Evolutionary conservation across 176 grass and related monocot genomes (phyloP), one percentile per base, ranked within the genome.

Genomic region (Musa acuminata): DNA sequence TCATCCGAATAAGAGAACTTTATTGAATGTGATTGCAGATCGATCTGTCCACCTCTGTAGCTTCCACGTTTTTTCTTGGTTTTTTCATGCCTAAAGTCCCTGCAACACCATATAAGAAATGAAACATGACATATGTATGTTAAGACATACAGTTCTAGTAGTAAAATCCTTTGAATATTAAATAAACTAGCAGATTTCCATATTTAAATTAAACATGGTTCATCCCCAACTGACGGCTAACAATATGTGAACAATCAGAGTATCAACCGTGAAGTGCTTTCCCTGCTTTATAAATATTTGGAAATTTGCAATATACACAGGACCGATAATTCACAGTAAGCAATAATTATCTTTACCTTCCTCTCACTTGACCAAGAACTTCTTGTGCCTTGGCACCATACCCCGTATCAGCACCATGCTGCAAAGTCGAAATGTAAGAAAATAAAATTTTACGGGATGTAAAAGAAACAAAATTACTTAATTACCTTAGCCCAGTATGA

Each of bases 51-150:
- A 11, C 94, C 94, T 70, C 80, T 85, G 64, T 93, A 99, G 43
- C 69, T 81, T 57, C 95, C 95, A 2, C 90, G 85, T 83, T 99
- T 99, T 80, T 99, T 99, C 76, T 94, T 99, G 49, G 90, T 99
- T 78, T 99, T 99, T 87, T 99, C 95, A 51, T 94, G 95, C 58
- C 95, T 87, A 71, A 99, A 99, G n/a, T 86, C 88, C 86, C 95
- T 99, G 84, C 50, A 79, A 57, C 29, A 82, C 4, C 35, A 43
- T 43, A n/a, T 62, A 49, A 49, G n/a, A 62, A 63, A 64, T 50
- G 22, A 3, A 59, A 76, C n/a, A 49, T 20, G 4, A 20, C 21
- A 12, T 29, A 29, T 43, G 3, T 43, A 5, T 43, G 35, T 43
- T 43, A 43, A 43, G 35, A 43, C 35, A 43, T 43, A 43, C 35